Evolutionary conservation across 2,329 filamentous ascomycete genomes (phyloP), one percentile per base, ranked within the genome.

Genomic region (Aschersonia sp.): DNA sequence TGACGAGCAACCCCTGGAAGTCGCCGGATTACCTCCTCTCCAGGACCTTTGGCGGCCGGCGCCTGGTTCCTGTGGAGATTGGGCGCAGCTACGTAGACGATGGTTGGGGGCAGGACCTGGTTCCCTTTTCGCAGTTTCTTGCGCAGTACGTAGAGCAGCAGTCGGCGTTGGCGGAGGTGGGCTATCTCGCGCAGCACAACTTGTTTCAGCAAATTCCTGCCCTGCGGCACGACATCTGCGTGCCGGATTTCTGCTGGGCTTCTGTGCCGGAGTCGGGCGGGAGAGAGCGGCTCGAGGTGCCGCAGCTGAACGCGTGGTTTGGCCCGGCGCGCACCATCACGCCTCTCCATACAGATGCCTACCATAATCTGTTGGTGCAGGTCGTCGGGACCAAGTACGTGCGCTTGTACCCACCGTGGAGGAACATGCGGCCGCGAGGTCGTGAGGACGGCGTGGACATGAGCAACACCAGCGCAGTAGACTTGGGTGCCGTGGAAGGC

Each of bases 131-230:
- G 5, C 68, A 81, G 1, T 94, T 95, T 53, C 66, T 95, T 44
- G 54, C 68, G 5, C 62, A 62, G 1, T 81, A 85, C 58, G 73
- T 94, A 50, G 59, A 10, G 8, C 49, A 53, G n/a, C 14, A 7
- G 6, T n/a, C 37, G 14, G 39, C 6, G 6, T n/a, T 29, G 1
- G 5, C 41, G 14, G 50, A 50, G 7, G 79, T 73, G 9, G 87
- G 82, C 10, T 98, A 98, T 61, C 77, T 98, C 43, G 92, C 92
- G 7, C 92, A 98, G 59, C 87, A 97, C 65, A 80, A 90, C 54
- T 75, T 98, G 37, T 82, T 97, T 56, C 65, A 73, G 0, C 92
- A 97, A 59, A 82, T 98, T 10, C 88, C 89, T 1, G 63, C 71
- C 1, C 69, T 98, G 4, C 74, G 81, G 11, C 70, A 76, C 50